Conservation (phyloP, 2,329 filamentous ascomycete species). For the Westerdykella sp. region DNA sequence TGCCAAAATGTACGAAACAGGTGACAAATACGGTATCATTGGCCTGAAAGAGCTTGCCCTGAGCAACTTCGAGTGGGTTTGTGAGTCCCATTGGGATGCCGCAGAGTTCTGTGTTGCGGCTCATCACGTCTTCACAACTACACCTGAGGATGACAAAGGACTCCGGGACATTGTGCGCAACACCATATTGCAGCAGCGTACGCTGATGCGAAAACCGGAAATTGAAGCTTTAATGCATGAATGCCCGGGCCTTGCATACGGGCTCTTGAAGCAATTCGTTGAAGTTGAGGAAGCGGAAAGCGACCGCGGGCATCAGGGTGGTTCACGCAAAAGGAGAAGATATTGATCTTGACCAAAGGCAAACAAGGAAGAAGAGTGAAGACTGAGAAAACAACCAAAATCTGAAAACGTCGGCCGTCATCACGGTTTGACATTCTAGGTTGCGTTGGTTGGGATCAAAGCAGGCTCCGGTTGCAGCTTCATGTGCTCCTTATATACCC, state of each 20-base stretch:
- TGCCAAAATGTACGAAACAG: constrained; percentile 10
- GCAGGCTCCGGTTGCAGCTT: too few relatives aligned
- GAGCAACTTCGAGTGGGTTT: constrained; percentile 7
- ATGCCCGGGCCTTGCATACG: constrained; percentile 2
- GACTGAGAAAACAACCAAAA: too few relatives aligned
- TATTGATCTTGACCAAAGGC: too few relatives aligned
- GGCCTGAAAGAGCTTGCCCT: constrained; percentile 7
- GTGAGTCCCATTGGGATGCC: constrained; percentile 8
- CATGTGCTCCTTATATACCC: too few relatives aligned
- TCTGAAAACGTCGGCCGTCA: too few relatives aligned
- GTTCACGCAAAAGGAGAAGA: neutral
- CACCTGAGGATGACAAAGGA: constrained; percentile 19
- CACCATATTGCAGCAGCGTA: constrained; percentile 18
- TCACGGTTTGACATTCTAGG: too few relatives aligned
- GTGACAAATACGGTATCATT: constrained; percentile 10
- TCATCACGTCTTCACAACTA: constrained; percentile 17
- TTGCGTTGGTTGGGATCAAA: too few relatives aligned
- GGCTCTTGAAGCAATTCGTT: neutral
- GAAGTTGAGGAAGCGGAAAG: too few relatives aligned
- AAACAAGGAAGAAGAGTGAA: too few relatives aligned
- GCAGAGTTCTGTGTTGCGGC: constrained; percentile 20
- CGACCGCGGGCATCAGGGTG: too few relatives aligned
- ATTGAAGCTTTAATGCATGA: constrained; percentile 5
- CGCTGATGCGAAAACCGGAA: constrained; percentile 5
- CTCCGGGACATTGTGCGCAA: constrained; percentile 23